Evolutionary conservation across 176 grass and related monocot genomes (phyloP).

Genomic region (Oryza coarctata): DNA sequence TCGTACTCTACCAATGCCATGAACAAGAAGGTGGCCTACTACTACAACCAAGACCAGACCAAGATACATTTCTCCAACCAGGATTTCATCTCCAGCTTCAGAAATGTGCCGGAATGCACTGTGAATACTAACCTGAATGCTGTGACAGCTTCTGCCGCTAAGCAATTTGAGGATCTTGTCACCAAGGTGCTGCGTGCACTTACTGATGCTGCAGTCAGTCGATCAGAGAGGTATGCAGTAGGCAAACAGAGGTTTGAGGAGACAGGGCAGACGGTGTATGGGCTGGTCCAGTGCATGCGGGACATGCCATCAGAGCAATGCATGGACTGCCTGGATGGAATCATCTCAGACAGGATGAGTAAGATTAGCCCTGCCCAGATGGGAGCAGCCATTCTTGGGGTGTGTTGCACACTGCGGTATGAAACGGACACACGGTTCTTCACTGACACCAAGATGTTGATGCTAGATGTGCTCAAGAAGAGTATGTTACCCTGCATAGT

Average conservation of each 20-base stretch:
- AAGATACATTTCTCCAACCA: constrained; percentile 41
- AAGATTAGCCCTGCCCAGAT: neutral
- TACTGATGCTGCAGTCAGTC: constrained; percentile 18
- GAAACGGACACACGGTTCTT: constrained; percentile 34
- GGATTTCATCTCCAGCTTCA: constrained; percentile 38
- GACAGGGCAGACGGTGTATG: constrained; percentile 31
- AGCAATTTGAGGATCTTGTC: constrained; percentile 25
- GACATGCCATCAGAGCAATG: constrained; percentile 29
- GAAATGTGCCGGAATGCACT: neutral
- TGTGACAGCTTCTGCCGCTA: neutral
- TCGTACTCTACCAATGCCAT: neutral
- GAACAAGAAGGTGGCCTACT: constrained; percentile 23
- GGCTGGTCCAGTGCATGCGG: constrained; percentile 41
- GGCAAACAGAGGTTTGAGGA: constrained; percentile 22
- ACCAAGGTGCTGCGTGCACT: constrained; percentile 18
- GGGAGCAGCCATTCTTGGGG: constrained; percentile 19
- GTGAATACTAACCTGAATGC: constrained; percentile 12
- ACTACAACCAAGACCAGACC: constrained; percentile 33
- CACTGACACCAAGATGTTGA: neutral
- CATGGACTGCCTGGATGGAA: neutral
- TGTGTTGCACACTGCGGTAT: constrained; percentile 33
- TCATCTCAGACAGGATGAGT: neutral
- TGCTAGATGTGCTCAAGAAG: neutral
- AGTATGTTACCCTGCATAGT: constrained; percentile 20
- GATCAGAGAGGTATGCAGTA: constrained; percentile 34